Conservation (phyloP, 257 asterid species). For the Solanum chilense region DNA sequence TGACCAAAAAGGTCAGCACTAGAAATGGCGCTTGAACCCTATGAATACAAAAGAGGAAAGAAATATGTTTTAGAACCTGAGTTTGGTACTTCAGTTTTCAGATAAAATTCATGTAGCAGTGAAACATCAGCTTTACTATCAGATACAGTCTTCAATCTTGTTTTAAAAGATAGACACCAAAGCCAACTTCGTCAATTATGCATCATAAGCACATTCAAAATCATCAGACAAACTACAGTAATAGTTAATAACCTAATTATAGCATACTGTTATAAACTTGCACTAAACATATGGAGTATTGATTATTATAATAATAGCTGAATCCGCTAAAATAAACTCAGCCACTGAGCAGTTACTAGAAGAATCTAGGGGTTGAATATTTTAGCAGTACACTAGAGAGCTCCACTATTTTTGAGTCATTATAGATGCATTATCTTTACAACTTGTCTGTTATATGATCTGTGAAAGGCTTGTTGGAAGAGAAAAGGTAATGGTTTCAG, state of each 20-base stretch:
- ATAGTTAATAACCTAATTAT: background rate
- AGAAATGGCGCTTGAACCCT: slow-evolving; percentile 91
- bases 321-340: background rate
- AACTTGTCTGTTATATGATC: background rate
- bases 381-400: background rate
- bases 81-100: background rate
- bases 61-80: background rate
- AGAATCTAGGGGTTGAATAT: background rate
- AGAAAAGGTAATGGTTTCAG: background rate
- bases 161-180: background rate
- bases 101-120: background rate
- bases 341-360: background rate
- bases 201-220: background rate
- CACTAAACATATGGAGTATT: background rate
- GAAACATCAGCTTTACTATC: background rate
- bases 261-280: background rate
- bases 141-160: background rate
- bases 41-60: background rate
- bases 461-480: background rate
- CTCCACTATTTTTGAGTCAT: background rate
- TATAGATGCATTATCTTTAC: background rate
- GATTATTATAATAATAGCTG: background rate
- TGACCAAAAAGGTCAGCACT: slow-evolving; percentile 91
- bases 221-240: background rate
- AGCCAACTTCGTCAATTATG: background rate